Conservation (phyloP, 352 stramenopile species). For the Pseudoperonospora humuli region DNA sequence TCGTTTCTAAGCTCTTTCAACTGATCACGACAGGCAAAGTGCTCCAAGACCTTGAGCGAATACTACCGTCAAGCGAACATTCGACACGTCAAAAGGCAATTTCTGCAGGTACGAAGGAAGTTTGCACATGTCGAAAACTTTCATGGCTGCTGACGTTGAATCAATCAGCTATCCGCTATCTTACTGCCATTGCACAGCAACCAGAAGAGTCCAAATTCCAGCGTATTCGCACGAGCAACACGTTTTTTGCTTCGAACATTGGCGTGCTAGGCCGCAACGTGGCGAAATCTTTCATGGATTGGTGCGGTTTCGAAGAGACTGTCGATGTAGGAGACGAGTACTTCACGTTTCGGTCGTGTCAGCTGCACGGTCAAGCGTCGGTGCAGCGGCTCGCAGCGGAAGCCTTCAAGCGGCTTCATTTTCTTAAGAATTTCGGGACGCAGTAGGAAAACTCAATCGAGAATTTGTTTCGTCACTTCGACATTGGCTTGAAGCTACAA, state of each 20-base stretch:
- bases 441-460: constrained; percentile 8
- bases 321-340: constrained; percentile 28
- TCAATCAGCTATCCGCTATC: constrained; percentile 43
- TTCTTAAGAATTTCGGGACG: constrained; percentile 24
- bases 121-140: background rate
- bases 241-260: constrained; percentile 56
- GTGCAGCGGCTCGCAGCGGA: constrained; percentile 15
- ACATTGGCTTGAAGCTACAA: no score
- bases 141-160: constrained; percentile 1
- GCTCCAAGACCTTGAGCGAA: constrained; percentile 15
- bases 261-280: constrained; percentile 15
- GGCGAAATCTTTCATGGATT: constrained; percentile 26
- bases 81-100: constrained; percentile 19
- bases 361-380: background rate
- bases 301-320: constrained; percentile 44
- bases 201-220: constrained; percentile 58
- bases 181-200: constrained; percentile 53
- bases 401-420: constrained; percentile 24
- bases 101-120: constrained; percentile 22
- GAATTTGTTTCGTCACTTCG: no score
- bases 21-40: constrained; percentile 13
- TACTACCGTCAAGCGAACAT: constrained; percentile 10
- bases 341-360: constrained; percentile 28
- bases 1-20: background rate
- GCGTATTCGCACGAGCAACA: constrained; percentile 64